Conservation (phyloP, 139 green algal species). For the Ettlia oleoabundans region DNA sequence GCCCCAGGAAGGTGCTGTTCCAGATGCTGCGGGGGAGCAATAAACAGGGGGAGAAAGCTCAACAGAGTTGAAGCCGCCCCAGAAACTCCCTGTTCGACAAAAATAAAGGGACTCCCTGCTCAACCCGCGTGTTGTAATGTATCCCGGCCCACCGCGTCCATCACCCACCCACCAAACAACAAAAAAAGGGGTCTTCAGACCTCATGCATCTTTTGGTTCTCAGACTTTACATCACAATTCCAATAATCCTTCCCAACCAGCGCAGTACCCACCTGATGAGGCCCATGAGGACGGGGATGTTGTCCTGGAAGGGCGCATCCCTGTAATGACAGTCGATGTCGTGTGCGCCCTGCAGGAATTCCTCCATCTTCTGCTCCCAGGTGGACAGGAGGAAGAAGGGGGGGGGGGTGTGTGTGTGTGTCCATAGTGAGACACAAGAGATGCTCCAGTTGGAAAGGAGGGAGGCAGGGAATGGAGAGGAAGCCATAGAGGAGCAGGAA, state of each 20-base stretch:
- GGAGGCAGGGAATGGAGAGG: background rate
- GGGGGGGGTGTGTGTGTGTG: background rate
- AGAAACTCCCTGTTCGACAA: too few relatives aligned
- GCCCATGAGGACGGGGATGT: constrained; percentile 96
- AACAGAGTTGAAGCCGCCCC: background rate
- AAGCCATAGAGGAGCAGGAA: too few relatives aligned
- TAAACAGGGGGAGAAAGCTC: background rate
- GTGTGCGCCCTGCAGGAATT: constrained; percentile 89
- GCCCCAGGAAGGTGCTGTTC: constrained; percentile 97
- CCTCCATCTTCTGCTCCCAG: constrained; percentile 45
- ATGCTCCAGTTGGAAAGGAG: background rate
- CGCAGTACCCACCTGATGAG: constrained; percentile 57
- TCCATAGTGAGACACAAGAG: too few relatives aligned
- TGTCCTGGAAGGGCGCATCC: constrained; percentile 88
- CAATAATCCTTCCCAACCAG: background rate
- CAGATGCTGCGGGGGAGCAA: constrained; percentile 72
- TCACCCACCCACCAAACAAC: too few relatives aligned
- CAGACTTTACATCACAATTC: too few relatives aligned
- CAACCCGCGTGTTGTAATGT: too few relatives aligned
- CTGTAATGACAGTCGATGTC: constrained; percentile 95
- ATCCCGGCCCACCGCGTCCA: too few relatives aligned
- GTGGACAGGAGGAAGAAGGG: background rate
- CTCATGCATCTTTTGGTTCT: background rate
- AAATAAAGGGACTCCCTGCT: too few relatives aligned
- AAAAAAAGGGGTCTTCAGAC: too few relatives aligned